phyloP scores from a whole-genome alignment of 2,329 filamentous ascomycete species.

The Stagonosporopsis chrysanthemi region DNA sequence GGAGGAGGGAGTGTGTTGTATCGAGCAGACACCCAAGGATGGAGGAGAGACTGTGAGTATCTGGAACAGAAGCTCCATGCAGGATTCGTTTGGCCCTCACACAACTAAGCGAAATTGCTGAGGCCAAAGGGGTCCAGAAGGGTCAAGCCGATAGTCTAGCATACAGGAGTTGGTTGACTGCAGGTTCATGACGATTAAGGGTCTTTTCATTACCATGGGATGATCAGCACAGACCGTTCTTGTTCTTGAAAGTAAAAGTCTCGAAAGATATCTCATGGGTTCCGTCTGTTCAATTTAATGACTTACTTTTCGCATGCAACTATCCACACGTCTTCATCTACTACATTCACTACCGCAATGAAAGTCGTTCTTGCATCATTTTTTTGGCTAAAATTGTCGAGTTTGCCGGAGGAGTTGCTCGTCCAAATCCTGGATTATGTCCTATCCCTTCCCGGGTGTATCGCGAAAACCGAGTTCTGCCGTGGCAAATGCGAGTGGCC shows the following conservation, averaged over 20 bases:
- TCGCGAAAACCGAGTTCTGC: not conserved
- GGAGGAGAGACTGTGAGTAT: not conserved
- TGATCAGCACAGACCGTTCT: not conserved
- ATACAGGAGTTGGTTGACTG: too few species aligned
- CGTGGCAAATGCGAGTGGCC: slow-evolving; percentile 4
- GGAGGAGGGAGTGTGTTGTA: not conserved
- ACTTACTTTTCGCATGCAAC: not conserved
- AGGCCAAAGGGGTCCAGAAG: too few species aligned
- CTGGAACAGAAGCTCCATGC: not conserved
- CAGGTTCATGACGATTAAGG: not conserved
- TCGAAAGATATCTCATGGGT: not conserved
- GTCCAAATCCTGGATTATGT: not conserved
- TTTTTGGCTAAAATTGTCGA: not conserved
- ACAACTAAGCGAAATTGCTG: too few species aligned
- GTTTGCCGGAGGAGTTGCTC: not conserved
- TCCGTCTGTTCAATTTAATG: not conserved
- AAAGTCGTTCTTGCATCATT: not conserved
- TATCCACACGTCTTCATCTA: not conserved
- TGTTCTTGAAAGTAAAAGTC: not conserved
- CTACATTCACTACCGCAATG: not conserved
- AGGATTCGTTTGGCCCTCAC: not conserved
- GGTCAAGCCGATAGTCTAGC: too few species aligned
- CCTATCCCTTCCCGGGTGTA: not conserved
- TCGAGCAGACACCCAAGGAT: not conserved
- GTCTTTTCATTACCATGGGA: not conserved